Evolutionary conservation across 1,284 basidiomycete genomes (phyloP), one percentile per base, ranked within the genome.

Genomic region (Neonothopanus nambi): DNA sequence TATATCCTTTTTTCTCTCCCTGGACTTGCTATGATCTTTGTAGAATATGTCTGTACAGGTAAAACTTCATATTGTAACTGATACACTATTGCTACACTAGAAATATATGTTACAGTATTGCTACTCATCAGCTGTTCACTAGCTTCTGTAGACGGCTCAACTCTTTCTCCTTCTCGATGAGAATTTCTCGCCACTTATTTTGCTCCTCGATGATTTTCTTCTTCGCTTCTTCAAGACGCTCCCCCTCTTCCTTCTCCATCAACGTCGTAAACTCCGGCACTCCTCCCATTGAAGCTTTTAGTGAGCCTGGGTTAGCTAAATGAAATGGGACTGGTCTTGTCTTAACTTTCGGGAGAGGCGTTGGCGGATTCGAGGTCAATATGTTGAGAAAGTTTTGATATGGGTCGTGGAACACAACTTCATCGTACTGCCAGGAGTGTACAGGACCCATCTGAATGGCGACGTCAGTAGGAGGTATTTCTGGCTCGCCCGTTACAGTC

Each of bases 391-490:
- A 96, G 24, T 86, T 78, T 57, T 93, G 87, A 57, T 89, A 93
- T 1, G 97, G 97, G 64, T 99, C 96, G 60, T 87, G 85, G 73
- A 99, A 99, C 44, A 99, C 93, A 57, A 99, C 83, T 67, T 99
- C 97, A 68, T 99, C 97, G 73, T 99, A 99, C 66, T 98, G 95
- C 96, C 97, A 99, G 0, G 94, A 93, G 68, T 98, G 92, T n/a
- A 98, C 91, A 1, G 89, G 86, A 0, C 86, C 84, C 18, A 78
- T 66, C 57, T 83, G 82, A 57, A 81, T 78, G 1, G 86, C 84
- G 17, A 78, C 77, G 17, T 88, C 84, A 4, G 83, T 75, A 6
- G 84, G 75, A 1, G 87, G 82, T 5, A 85, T 80, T 48, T 84
- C 82, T 1, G 82, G 79, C 46, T 89, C 84, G 28, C 77, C 76